These are phyloP conservation scores for Phialophora expanda DNA, from an alignment of 2,329 filamentous ascomycete genomes.

Conservation along the genomic window DNA sequence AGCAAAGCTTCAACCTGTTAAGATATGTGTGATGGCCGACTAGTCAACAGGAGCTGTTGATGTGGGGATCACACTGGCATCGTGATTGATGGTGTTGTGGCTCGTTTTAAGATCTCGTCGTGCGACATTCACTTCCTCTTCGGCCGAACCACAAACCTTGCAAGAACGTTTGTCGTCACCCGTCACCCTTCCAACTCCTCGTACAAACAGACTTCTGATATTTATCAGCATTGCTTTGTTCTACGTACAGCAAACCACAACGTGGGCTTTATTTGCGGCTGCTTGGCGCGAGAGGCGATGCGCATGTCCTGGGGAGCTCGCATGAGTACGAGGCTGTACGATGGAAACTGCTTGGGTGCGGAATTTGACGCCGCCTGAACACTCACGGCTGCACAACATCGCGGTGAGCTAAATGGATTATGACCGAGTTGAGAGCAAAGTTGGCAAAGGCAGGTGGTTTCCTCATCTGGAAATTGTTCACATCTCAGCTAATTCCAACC, in stretches of 20 bases:
- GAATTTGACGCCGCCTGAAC: not conserved
- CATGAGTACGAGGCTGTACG: not conserved
- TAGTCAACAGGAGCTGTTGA: not conserved
- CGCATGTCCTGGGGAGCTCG: not conserved
- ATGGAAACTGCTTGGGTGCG: not conserved
- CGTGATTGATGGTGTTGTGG: not conserved
- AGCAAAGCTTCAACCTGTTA: not conserved
- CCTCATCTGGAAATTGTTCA: not conserved
- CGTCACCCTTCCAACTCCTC: too few species aligned
- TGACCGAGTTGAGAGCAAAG: not conserved
- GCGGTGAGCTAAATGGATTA: not conserved
- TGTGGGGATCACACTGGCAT: not conserved
- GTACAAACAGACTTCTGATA: not conserved
- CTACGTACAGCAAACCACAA: not conserved
- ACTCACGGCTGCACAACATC: not conserved
- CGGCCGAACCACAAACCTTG: not conserved
- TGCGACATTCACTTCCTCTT: not conserved
- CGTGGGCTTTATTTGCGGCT: not conserved
- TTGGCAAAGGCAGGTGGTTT: not conserved
- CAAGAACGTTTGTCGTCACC: not conserved
- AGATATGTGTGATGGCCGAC: not conserved
- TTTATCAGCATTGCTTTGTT: too few species aligned
- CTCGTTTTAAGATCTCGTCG: not conserved
- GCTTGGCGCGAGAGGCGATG: not conserved
- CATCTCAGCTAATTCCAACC: not conserved